Evolutionary conservation across 352 stramenopile genomes (phyloP).

Genomic region (Globisporangium nodosum): DNA sequence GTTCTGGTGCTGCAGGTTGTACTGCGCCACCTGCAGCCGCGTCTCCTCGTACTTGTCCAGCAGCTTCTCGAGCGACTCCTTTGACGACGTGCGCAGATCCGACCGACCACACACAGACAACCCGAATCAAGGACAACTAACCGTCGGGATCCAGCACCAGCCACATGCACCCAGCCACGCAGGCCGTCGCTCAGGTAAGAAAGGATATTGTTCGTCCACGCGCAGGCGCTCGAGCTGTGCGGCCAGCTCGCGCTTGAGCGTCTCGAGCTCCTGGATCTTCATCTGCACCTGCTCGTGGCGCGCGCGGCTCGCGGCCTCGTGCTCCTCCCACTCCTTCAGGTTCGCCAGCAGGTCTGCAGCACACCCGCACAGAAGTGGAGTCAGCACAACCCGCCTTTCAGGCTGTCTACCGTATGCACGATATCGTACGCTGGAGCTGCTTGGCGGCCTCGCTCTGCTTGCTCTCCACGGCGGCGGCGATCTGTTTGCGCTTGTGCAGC

Average conservation of each 20-base stretch:
- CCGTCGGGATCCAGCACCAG: not conserved
- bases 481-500: slow-evolving; percentile 57
- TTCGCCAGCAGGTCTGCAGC: slow-evolving; percentile 47
- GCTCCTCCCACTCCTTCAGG: slow-evolving; percentile 60
- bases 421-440: slow-evolving; percentile 44
- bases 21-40: slow-evolving; percentile 52
- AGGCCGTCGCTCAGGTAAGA: slow-evolving; percentile 2
- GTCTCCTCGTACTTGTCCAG: slow-evolving; percentile 67
- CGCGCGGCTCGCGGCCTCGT: slow-evolving; percentile 31
- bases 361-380: not conserved
- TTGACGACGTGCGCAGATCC: slow-evolving; percentile 30
- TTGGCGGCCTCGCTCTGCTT: slow-evolving; percentile 42
- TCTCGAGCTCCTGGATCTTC: slow-evolving; percentile 59
- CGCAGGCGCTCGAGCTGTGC: slow-evolving; percentile 62
- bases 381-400: too few species aligned
- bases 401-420: not conserved
- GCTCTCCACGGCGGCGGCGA: slow-evolving; percentile 32
- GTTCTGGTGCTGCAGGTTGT: slow-evolving; percentile 53
- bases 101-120: not conserved
- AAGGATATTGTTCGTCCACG: slow-evolving; percentile 66
- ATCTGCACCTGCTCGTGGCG: slow-evolving; percentile 48
- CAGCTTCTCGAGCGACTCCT: slow-evolving; percentile 50
- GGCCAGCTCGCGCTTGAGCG: slow-evolving; percentile 57
- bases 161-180: slow-evolving; percentile 3
- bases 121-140: slow-evolving; percentile 3